Base-by-base conservation (phyloP, 169 alveolate genomes). In the Neospora caninum region DNA sequence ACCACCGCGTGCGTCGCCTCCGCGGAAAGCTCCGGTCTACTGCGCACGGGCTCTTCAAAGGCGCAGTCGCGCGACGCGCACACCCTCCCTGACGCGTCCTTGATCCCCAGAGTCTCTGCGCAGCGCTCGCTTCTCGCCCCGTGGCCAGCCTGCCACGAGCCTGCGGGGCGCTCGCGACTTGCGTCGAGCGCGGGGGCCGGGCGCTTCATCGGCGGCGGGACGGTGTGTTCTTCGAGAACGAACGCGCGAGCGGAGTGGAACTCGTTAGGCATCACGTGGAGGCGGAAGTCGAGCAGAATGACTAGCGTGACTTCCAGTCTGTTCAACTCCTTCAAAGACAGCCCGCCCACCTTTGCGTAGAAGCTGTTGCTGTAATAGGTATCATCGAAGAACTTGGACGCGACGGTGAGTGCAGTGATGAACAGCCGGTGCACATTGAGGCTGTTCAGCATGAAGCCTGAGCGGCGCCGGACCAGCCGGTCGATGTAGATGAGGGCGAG, bases 371-470 rank as follows among this genome's bases (percentile, higher is more conserved):
- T 93, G 96, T 94, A 97, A 94, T 69, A 97, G 43, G 91, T 87
- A 84, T 97, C 99, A 73, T 96, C 98, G 45, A 93, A 95, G 93
- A 95, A 97, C 95, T 97, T 97, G 38, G 96, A 95, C 58, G 98
- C 95, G 10, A 96, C 94, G 83, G 95, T 94, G 39, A 96, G 92
- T 67, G 98, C 96, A 25, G 98, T 95, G 22, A 97, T 95, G 88
- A 96, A 70, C 80, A 97, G 96, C 82, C 98, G 95, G 95, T 97
- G 97, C 49, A 94, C 91, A 93, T 96, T 96, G 58, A 94, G 93
- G 49, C 94, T 70, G 64, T 94, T 92, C 86, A 96, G 88, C 67
- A 94, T 78, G 83, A 96, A 94, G 86, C 80, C 84, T 13, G 42
- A 13, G 45, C 49, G 84, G 16, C 49, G 42, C 45, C 39, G 45